Conservation (phyloP, 495 filamentous ascomycete species). For the Penicillium waksmanii region DNA sequence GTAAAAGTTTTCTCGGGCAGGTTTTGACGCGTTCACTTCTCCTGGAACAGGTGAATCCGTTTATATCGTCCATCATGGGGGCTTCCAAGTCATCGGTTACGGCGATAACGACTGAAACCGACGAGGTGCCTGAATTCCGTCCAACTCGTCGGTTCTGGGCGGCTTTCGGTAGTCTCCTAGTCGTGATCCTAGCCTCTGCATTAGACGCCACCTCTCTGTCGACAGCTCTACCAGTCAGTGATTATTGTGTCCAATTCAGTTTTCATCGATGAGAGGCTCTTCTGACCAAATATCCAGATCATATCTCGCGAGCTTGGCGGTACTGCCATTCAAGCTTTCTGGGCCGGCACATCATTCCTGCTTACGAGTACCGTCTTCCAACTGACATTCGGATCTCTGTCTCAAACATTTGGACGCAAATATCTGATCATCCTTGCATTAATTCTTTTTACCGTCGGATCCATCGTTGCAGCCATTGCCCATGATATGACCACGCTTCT, state of each 20-base stretch:
- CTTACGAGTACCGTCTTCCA: conserved; percentile 64
- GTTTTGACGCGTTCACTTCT: too few species aligned
- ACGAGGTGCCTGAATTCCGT: background rate
- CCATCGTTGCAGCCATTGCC: conserved; percentile 44
- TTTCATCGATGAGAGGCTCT: background rate
- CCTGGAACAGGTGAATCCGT: too few species aligned
- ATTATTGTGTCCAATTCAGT: background rate
- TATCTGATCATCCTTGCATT: conserved; percentile 28
- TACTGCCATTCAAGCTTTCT: conserved; percentile 40
- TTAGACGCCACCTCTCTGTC: background rate
- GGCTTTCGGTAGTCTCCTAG: background rate
- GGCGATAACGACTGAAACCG: background rate
- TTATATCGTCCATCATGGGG: background rate
- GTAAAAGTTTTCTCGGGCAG: too few species aligned
- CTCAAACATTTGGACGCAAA: conserved; percentile 51
- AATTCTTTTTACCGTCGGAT: conserved; percentile 39
- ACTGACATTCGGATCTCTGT: conserved; percentile 47
- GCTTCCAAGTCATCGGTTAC: background rate
- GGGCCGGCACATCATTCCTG: conserved; percentile 65
- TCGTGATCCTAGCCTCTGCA: background rate
- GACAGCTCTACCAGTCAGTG: background rate
- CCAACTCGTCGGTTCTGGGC: conserved; percentile 4
- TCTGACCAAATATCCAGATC: background rate
- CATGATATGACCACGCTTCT: conserved; percentile 38
- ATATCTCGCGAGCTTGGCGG: conserved; percentile 8